Evolutionary conservation across 2,329 filamentous ascomycete species (phyloP), one percentile per base, ranked within the genome.

Genomic region (Metarhizium album): DNA sequence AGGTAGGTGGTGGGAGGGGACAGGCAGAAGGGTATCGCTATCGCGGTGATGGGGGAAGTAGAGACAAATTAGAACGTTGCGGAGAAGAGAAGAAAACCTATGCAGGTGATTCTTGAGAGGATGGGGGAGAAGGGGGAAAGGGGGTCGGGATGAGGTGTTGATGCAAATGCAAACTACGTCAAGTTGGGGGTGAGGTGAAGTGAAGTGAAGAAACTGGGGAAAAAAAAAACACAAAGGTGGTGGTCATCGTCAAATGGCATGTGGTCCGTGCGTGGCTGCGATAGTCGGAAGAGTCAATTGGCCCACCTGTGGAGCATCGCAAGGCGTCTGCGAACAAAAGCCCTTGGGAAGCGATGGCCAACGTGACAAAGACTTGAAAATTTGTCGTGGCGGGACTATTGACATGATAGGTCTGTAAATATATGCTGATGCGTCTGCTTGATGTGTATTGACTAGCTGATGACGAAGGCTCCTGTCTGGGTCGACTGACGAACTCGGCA

Each of bases 181-280:
- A 40, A 33, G 50, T 47, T 46, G 29, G 31, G 38, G 40, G 38
- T 46, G 29, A 31, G 40, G 40, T 40, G 37, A 45, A 45, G 47
- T 51, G 43, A 51, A 54, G 37, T 40, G 37, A 53, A 46, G 48
- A 47, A 47, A 48, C 43, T n/a, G 46, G 33, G 47, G 42, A 22
- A 54, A 52, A 51, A 57, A 53, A 50, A 42, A 38, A 49, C 27
- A 49, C 38, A 16, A 50, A 49, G 40, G 51, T 37, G 42, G 47
- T 53, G 55, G 53, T 54, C 54, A 56, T 57, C 54, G 53, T 52
- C 50, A 55, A 48, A 46, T 42, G 45, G 37, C 43, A 38, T 49
- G 22, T 55, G 55, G 55, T 54, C 54, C 47, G 55, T 55, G 54
- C 54, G 45, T 45, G 13, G 13, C 24, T 51, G 51, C 50, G 24